Evolutionary conservation across 148 eudicot genomes (phyloP).

Genomic region (Rhododendron kiyosumense): DNA sequence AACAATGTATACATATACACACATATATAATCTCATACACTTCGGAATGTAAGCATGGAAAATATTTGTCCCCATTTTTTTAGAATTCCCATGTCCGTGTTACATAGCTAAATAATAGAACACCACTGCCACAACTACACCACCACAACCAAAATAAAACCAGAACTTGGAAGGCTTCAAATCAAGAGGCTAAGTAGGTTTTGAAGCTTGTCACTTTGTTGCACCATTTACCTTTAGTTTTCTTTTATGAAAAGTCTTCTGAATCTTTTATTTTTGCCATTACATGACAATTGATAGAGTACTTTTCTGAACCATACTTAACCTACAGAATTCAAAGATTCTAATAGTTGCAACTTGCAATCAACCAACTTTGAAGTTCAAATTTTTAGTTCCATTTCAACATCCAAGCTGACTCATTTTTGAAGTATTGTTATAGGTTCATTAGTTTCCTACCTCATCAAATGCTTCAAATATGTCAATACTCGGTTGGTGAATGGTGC

Average conservation of each 20-base stretch:
- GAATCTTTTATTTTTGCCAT: neutral
- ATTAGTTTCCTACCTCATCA: slow-evolving; percentile 56
- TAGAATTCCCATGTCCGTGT: neutral
- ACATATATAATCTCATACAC: neutral
- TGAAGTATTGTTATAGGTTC: neutral
- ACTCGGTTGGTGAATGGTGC: slow-evolving; percentile 91
- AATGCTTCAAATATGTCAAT: slow-evolving; percentile 92
- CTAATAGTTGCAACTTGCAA: neutral
- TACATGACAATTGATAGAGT: neutral
- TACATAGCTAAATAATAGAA: neutral
- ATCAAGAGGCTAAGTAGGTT: neutral
- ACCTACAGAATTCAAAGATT: neutral
- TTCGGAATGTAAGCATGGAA: neutral
- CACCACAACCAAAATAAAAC: neutral
- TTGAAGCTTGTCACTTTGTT: neutral
- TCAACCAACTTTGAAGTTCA: neutral
- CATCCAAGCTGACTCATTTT: neutral
- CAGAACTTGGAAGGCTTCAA: neutral
- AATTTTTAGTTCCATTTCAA: neutral
- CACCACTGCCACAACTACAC: neutral
- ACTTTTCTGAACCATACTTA: neutral
- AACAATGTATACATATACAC: neutral
- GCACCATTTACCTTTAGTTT: neutral
- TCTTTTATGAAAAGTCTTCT: neutral
- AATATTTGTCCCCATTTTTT: neutral